phyloP scores from a whole-genome alignment of 163 green algal species.

The Trebouxia gelatinosa region DNA sequence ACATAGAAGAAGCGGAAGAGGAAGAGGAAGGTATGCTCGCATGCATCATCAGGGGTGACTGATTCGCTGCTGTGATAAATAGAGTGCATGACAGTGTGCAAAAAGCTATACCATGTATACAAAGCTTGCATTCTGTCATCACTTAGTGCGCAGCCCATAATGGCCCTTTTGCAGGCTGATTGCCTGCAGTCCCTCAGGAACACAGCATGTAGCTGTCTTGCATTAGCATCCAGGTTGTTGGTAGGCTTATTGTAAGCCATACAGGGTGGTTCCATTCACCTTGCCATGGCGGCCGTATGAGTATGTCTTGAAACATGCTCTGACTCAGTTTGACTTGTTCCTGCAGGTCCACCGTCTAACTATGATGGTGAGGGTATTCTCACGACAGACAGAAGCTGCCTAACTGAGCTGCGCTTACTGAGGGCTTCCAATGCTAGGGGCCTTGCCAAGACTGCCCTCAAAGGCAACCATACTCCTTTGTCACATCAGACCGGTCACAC shows the following conservation, averaged over 20 bases:
- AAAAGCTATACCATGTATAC: too few species aligned
- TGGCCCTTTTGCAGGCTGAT: background rate
- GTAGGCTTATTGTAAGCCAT: background rate
- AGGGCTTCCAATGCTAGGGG: background rate
- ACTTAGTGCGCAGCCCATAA: background rate
- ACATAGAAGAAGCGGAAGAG: constrained; percentile 22
- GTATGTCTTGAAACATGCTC: background rate
- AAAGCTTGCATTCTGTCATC: too few species aligned
- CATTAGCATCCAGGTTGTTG: background rate
- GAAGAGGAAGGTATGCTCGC: constrained; percentile 19
- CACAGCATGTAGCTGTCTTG: background rate
- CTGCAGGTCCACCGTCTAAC: constrained; percentile 32
- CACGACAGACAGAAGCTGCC: constrained; percentile 14
- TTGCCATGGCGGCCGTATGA: too few species aligned
- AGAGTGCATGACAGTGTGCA: constrained; percentile 17
- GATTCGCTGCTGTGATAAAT: background rate
- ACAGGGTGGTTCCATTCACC: background rate
- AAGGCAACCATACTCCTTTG: background rate
- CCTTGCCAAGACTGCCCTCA: background rate
- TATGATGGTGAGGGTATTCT: constrained; percentile 44
- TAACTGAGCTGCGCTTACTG: constrained; percentile 41
- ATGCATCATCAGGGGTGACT: too few species aligned
- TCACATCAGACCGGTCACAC: background rate
- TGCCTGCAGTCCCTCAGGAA: background rate
- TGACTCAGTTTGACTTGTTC: background rate